Base-by-base conservation (phyloP, 2,329 filamentous ascomycete genomes). In the Ophiostoma angusticollis region DNA sequence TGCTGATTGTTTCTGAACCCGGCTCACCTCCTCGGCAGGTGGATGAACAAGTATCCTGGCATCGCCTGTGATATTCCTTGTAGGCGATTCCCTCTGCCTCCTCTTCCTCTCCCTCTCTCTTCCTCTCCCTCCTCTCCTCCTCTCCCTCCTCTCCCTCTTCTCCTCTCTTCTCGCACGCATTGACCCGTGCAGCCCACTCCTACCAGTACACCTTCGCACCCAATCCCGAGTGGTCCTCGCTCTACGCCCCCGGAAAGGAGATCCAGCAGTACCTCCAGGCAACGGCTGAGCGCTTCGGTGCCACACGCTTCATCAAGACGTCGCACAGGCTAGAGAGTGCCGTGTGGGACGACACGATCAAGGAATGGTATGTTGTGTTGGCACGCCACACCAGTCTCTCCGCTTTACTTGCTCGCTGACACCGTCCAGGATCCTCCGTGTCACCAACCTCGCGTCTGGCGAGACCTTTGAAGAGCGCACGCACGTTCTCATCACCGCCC, bases 171-270 rank as follows among this genome's bases (percentile, higher is more conserved):
- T 27, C 19, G 5, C 11, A 24, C n/a, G n/a, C n/a, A n/a, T n/a
- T n/a, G n/a, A n/a, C n/a, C 9, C 11, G 3, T 9, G 5, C 30
- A 54, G 59, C 65, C 6, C 69, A 73, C 45, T 70, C 68, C 7
- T 74, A 74, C 48, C 68, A 70, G 44, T 72, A 70, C 48, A 61
- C 67, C 0, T 73, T 69, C 51, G 65, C 68, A 19, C 69, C 70
- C 0, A 74, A 74, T 39, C 64, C 68, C 4, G 50, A 67, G 41
- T 74, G 70, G 70, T 66, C 63, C 8, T 53, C 60, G 16, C 62
- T 71, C 27, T 74, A 72, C 45, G 65, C 64, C 3, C 61, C 62
- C 0, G 60, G 58, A 18, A 35, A 38, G n/a, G 69, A 74, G 49
- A 69, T 71, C 24, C 60, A 61, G 25, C 52, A 58, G 9, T 72